A percentile compares a stretch with the other conserved stretches of the same genome.
Evolutionary conservation across 2,329 filamentous ascomycete species (phyloP).

Genomic region (Calonectria leucothoes): DNA sequence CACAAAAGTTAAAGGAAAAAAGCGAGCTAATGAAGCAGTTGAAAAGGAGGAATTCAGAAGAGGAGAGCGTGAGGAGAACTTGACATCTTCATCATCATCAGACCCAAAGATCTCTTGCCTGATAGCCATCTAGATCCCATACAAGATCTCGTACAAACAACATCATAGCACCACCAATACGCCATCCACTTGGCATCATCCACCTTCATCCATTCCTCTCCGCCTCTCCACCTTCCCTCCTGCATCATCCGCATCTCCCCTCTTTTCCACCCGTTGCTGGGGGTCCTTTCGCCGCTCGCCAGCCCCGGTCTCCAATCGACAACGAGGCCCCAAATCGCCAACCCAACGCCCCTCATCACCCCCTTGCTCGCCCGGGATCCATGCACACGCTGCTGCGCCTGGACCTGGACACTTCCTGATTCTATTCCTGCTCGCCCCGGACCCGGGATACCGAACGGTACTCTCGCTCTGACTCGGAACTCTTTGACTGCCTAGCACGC

Average conservation of each 20-base stretch:
- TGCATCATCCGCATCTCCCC: constrained; percentile 27
- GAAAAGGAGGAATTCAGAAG: constrained; percentile 13
- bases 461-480: constrained; percentile 1
- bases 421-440: constrained; percentile 20
- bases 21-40: background rate
- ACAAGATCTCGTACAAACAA: background rate
- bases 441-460: constrained; percentile 16
- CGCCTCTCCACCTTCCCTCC: constrained; percentile 21
- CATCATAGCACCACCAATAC: constrained; percentile 12
- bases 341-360: background rate
- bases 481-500: constrained; percentile 14
- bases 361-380: constrained; percentile 1
- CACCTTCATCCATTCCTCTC: constrained; percentile 14
- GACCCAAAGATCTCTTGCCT: background rate
- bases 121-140: background rate
- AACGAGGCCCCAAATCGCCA: constrained; percentile 11
- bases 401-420: constrained; percentile 14
- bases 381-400: constrained; percentile 19
- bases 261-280: constrained; percentile 18
- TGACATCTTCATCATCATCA: constrained; percentile 18
- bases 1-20: background rate
- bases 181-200: constrained; percentile 26
- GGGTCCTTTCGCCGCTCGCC: background rate
- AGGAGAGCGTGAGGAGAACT: background rate
- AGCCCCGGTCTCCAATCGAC: constrained; percentile 5